Evolutionary conservation across 2,329 filamentous ascomycete genomes (phyloP), one percentile per base, ranked within the genome.

Genomic region (Karstenula rhodostoma): DNA sequence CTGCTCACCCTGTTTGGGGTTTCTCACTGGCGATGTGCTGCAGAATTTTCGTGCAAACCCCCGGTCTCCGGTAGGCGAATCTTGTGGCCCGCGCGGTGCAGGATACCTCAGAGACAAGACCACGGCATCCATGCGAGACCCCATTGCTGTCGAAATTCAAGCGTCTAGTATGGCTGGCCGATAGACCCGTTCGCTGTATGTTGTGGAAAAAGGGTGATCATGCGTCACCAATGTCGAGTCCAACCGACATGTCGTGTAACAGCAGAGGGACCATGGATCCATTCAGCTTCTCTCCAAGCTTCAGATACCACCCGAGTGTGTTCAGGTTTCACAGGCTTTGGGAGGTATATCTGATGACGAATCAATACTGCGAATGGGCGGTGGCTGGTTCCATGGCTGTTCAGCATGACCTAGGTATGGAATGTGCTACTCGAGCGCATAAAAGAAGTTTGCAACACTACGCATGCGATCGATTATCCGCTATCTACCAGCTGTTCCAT

Each of bases 401-500:
- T 10, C 9, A 19, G 19, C n/a, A 13, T 12, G 2, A 4, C 8
- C 3, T 23, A 23, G 2, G 8, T 13, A 3, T 44, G 48, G 17
- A n/a, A 25, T 19, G 7, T 10, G 13, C 29, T 13, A 37, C 32
- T 23, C 8, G 10, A 51, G 29, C 25, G n/a, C 1, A 35, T 6
- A 8, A 15, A 37, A 15, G 6, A 44, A 22, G 10, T 8, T 44
- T 43, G 15, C 10, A 44, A 32, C 23, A 43, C 53, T n/a, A 13
- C 3, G 48, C 2, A 27, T 17, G 22, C 35, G 23, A 43, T 48
- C 10, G 23, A 49, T 22, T 42, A 7, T 9, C 9, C 37, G 27
- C 43, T 49, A 59, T 46, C 42, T 43, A 55, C 23, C 33, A 29
- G n/a, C 48, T 25, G 47, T 49, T 13, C 48, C 58, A 37, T 50